These are phyloP conservation scores for Aureobasidium sp. DNA, from an alignment of 2,329 filamentous ascomycete species.

Conservation along the genomic window DNA sequence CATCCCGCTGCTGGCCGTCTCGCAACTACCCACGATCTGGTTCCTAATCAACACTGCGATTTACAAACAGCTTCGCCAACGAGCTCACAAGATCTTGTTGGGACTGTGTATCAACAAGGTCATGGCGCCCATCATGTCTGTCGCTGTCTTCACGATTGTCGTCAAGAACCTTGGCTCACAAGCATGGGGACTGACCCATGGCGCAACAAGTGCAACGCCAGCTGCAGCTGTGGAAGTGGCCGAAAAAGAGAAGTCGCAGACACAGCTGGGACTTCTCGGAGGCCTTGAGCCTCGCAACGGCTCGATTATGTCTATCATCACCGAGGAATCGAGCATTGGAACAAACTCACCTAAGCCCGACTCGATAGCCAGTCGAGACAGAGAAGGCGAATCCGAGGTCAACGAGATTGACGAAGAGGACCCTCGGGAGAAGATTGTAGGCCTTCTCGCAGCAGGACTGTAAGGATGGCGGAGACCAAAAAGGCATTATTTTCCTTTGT, in stretches of 20 bases:
- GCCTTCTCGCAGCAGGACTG: slow-evolving; percentile 8
- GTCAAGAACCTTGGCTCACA: slow-evolving; percentile 22
- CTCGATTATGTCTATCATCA: slow-evolving; percentile 7
- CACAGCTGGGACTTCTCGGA: neutral
- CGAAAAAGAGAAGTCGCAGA: neutral
- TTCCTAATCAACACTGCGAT: slow-evolving; percentile 20
- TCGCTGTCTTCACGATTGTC: slow-evolving; percentile 22
- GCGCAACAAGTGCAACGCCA: neutral
- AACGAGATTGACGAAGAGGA: slow-evolving; percentile 13
- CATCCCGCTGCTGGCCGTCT: slow-evolving; percentile 20
- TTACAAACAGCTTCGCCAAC: slow-evolving; percentile 19
- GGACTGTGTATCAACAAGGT: slow-evolving; percentile 22
- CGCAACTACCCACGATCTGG: slow-evolving; percentile 21
- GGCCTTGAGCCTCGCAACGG: neutral
- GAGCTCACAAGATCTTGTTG: slow-evolving; percentile 21
- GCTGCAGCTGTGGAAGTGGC: neutral
- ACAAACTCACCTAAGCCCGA: neutral
- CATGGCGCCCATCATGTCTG: slow-evolving; percentile 20
- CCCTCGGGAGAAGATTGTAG: slow-evolving; percentile 11
- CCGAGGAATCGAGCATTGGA: slow-evolving; percentile 8
- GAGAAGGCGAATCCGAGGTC: slow-evolving; percentile 5
- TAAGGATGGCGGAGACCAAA: neutral
- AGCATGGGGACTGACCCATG: slow-evolving; percentile 17
- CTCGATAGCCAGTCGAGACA: neutral
- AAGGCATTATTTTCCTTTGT: neutral